Evolutionary conservation across 176 grass and related monocot species (phyloP), one percentile per base, ranked within the genome.

Genomic region (Triticum dicoccoides): DNA sequence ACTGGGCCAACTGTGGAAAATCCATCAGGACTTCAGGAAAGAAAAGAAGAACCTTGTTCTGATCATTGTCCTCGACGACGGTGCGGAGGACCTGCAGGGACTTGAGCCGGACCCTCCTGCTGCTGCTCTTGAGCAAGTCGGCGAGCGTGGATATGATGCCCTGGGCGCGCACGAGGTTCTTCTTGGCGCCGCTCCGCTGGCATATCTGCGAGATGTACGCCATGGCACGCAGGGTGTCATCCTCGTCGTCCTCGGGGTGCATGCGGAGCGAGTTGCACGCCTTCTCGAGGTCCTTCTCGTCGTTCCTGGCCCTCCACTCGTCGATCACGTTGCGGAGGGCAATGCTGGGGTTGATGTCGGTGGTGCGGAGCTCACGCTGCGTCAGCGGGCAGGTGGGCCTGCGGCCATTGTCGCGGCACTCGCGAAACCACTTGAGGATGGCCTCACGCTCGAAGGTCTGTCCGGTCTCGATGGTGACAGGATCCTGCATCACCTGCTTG

Each of bases 361-460:
- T 92, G 78, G 58, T 88, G 29, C 76, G 73, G 13, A 98, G 92
- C 88, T 93, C 90, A 11, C 59, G 66, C 56, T 90, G 86, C 1
- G 96, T 98, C 39, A 96, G 80, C 0, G 96, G 96, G 86, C 96
- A 98, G 3, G 92, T 91, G 61, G 88, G 86, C 39, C 78, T 79
- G 76, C 88, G 82, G 59, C 93, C 93, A 17, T 25, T 92, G 81
- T 98, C 91, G 32, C 88, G 79, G 88, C 93, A 98, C 84, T 98
- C 89, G 29, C 79, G 79, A 79, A 98, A 94, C 96, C 96, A 98
- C 80, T 98, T 95, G 61, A 89, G 77, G 58, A 98, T 98, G 66
- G 96, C 93, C 80, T 94, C 91, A 3, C 89, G 88, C 79, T 98
- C 96, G 11, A 98, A 98, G 8, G 96, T 98, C 67, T 95, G 93